Conservation (phyloP, 2,329 filamentous ascomycete genomes). For the Rutstroemia sydowiana region DNA sequence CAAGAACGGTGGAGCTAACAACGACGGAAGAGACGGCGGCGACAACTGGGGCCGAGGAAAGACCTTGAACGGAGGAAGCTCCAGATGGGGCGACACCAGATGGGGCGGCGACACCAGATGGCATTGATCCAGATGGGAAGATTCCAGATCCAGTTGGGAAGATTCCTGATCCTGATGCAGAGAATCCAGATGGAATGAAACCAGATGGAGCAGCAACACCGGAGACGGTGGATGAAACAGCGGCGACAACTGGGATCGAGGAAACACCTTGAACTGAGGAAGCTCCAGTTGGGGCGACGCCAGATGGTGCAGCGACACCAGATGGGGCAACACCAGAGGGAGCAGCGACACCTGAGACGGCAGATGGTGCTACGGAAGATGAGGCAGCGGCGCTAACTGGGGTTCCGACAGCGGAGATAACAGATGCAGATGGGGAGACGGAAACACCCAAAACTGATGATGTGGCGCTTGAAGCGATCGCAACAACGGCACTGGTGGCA, state of each 20-base stretch:
- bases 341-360: neutral
- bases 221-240: neutral
- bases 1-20: neutral
- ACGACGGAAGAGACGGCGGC: neutral
- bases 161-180: neutral
- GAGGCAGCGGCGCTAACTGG: neutral
- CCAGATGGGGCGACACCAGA: too few relatives aligned
- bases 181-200: neutral
- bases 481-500: too few relatives aligned
- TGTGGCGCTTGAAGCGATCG: too few relatives aligned
- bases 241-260: neutral
- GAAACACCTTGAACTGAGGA: neutral
- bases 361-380: neutral
- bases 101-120: neutral
- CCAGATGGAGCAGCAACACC: neutral
- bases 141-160: neutral
- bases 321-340: neutral
- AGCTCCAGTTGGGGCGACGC: neutral
- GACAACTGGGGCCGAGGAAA: neutral
- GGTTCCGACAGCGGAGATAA: neutral
- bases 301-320: neutral
- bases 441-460: neutral
- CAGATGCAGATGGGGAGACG: neutral
- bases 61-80: neutral
- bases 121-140: neutral